Evolutionary conservation across 2,329 filamentous ascomycete species (phyloP), one percentile per base, ranked within the genome.

Genomic region (Chrysosporium queenslandicum): DNA sequence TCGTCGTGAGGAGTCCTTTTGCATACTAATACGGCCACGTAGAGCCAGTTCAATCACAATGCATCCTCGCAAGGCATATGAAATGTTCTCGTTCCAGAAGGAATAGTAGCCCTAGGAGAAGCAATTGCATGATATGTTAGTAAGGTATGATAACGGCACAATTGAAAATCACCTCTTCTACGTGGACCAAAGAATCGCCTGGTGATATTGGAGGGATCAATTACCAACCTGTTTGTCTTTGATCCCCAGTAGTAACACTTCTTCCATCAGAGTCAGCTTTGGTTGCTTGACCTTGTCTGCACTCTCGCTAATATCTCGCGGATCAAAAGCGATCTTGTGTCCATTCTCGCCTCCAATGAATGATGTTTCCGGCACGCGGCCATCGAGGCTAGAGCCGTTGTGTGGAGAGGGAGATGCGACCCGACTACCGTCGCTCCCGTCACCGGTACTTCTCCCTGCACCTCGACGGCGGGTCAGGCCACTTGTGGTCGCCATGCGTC

Each of bases 51-150:
- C 92, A 71, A 97, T 87, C 61, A 98, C 92, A 68, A 98, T 98
- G 73, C 92, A 98, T 66, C 92, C 92, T 68, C 92, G 84, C 57
- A 98, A 79, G 59, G 92, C 92, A 70, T 98, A 98, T 55, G 90
- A 96, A 66, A 98, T 98, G 74, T 98, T 98, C 73, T 98, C 92
- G 73, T 98, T 98, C 92, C 92, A 98, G 73, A 98, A 98, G 27
- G 91, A 97, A 58, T 98, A 82, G 68, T 98, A 97, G 59, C 92
- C 92, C 89, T 95, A 66, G 11, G 46, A 46, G 52, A 53, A 30
- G 40, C 36, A 42, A 50, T 42, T 36, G 27, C 14, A 21, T n/a
- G n/a, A n/a, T n/a, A 23, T 12, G 40, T 50, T 16, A 50, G 52
- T 23, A 41, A 40, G 2, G n/a, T 16, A 46, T 40, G 36, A 23